Evolutionary conservation across 1,284 basidiomycete species (phyloP), one percentile per base, ranked within the genome.

Genomic region (Paramarasmius palmivorus): DNA sequence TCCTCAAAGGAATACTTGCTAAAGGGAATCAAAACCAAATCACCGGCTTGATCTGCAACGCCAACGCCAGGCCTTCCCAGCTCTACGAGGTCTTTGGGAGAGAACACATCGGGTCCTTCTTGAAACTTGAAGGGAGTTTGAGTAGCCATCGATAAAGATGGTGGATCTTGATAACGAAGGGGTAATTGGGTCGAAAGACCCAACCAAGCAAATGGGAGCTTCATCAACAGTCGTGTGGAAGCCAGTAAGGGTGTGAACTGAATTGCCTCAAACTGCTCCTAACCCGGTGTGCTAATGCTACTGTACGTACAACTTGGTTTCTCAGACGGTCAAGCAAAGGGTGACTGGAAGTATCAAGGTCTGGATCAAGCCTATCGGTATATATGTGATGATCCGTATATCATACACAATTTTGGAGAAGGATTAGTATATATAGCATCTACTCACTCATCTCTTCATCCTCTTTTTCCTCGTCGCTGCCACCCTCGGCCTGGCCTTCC

Each of bases 51-150:
- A 49, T 90, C 92, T 15, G 88, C 79, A 9, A 86, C 68, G 0
- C 87, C 88, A 1, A 69, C 63, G 1, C 83, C 82, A 0, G 93
- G 88, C 42, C 93, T 76, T 2, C 84, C 85, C 12, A 95, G 77
- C 55, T 82, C 67, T 29, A 93, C 74, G 68, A 94, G 76, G 63
- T 93, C 84, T 62, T 81, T 78, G 0, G 92, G 89, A 2, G 86
- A 79, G 68, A 93, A 84, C 40, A 84, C 68, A 61, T 82, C 76
- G 2, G 73, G 57, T 2, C 76, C 81, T 44, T 82, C 72, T 62
- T 79, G 84, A 66, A 89, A 76, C 10, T 69, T 65, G 62, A 87
- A 89, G 34, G 75, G 72, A 34, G 62, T 44, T 22, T 64, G 63
- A 23, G 58, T 44, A 20, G 66, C 50, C 69, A 72, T 74, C 40